phyloP scores from a whole-genome alignment of 768 basidiomycete species.

The Ramaria rubella region DNA sequence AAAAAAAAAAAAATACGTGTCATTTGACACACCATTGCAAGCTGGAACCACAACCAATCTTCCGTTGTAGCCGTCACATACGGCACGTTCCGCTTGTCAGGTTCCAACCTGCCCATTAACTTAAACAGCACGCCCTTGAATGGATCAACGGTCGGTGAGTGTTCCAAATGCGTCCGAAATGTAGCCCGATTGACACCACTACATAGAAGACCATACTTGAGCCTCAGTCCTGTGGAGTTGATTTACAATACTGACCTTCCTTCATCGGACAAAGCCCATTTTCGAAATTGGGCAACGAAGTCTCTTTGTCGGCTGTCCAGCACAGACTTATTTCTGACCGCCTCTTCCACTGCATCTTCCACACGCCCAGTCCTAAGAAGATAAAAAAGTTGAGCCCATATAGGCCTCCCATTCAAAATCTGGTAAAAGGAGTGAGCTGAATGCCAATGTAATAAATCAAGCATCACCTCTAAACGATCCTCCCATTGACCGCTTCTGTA shows the following conservation, averaged over 20 bases:
- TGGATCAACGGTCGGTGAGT: slow-evolving; percentile 81
- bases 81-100: slow-evolving; percentile 66
- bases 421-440: slow-evolving; percentile 24
- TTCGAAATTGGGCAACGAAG: slow-evolving; percentile 75
- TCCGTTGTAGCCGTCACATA: slow-evolving; percentile 89
- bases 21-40: slow-evolving; percentile 76
- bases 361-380: slow-evolving; percentile 81
- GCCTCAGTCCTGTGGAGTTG: background rate
- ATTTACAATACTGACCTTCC: slow-evolving; percentile 52
- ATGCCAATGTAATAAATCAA: background rate
- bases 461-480: slow-evolving; percentile 77
- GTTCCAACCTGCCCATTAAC: slow-evolving; percentile 88
- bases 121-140: slow-evolving; percentile 97
- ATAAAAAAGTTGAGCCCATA: slow-evolving; percentile 95
- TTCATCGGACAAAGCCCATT: slow-evolving; percentile 78
- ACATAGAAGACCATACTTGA: too few species aligned
- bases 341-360: slow-evolving; percentile 75
- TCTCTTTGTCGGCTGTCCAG: slow-evolving; percentile 74
- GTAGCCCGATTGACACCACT: slow-evolving; percentile 23
- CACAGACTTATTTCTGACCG: slow-evolving; percentile 58
- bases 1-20: too few species aligned
- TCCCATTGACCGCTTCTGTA: slow-evolving; percentile 81
- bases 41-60: slow-evolving; percentile 98
- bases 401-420: slow-evolving; percentile 78
- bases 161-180: slow-evolving; percentile 63